A percentile compares a stretch with the other conserved stretches of the same genome.
Evolutionary conservation across 2,329 filamentous ascomycete genomes (phyloP).

Genomic region (Sordariomycetes sp.): DNA sequence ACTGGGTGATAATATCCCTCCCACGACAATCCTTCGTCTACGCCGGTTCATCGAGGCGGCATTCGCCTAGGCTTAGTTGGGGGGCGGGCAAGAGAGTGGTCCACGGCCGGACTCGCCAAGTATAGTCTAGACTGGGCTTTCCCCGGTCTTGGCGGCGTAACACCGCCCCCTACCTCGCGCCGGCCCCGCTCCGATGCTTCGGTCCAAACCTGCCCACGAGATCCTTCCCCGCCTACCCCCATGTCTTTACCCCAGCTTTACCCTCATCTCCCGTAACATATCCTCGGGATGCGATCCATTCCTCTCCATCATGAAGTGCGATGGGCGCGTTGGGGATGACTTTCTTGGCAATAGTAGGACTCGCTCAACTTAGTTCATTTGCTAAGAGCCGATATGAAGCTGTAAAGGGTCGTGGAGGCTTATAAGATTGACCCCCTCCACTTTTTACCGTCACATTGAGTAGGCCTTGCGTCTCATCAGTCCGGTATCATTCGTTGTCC

Average conservation of each 20-base stretch:
- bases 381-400: no score
- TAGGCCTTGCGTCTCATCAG: background rate
- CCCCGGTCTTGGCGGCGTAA: background rate
- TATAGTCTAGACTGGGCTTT: background rate
- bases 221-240: background rate
- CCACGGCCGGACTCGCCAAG: background rate
- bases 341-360: background rate
- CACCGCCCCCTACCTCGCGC: background rate
- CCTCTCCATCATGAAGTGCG: background rate
- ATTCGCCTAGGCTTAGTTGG: background rate
- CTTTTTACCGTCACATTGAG: background rate
- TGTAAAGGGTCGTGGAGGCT: no score
- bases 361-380: background rate
- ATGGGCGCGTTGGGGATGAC: background rate
- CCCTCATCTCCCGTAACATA: background rate
- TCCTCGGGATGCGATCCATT: background rate
- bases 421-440: background rate
- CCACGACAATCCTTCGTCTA: background rate
- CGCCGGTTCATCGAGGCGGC: background rate
- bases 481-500: background rate
- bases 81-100: no score
- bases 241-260: background rate
- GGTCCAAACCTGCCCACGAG: background rate
- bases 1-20: background rate
- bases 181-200: background rate